phyloP scores from a whole-genome alignment of 768 basidiomycete species.

The Podaxis pistillaris region DNA sequence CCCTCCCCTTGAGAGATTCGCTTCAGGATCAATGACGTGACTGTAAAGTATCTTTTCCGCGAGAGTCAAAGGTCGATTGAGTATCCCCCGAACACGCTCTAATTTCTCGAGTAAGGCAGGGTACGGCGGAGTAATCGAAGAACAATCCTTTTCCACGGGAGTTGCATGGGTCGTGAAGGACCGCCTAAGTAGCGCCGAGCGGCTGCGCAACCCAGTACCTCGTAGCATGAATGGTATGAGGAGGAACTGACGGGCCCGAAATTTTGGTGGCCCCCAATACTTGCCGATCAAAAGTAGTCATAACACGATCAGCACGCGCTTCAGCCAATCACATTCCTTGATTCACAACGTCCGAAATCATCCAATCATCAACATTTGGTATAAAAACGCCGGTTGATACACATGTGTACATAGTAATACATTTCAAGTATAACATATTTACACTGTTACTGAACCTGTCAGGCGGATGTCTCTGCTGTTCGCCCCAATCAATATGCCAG shows the following conservation, averaged over 20 bases:
- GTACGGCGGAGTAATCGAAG: slow-evolving; percentile 86
- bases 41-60: slow-evolving; percentile 98
- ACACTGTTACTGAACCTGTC: slow-evolving; percentile 38
- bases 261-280: background rate
- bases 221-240: slow-evolving; percentile 25
- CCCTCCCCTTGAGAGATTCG: slow-evolving; percentile 60
- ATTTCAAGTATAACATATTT: slow-evolving; percentile 4
- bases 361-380: background rate
- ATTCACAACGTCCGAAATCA: background rate
- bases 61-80: slow-evolving; percentile 84
- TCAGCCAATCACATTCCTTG: slow-evolving; percentile 2
- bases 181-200: slow-evolving; percentile 25
- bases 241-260: background rate
- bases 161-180: slow-evolving; percentile 38
- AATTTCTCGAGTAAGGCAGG: slow-evolving; percentile 66
- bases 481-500: slow-evolving; percentile 46
- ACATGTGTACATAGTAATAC: background rate
- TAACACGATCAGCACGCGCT: background rate
- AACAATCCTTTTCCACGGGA: slow-evolving; percentile 39
- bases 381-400: background rate
- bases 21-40: slow-evolving; percentile 80
- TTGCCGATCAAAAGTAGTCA: background rate
- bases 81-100: slow-evolving; percentile 59
- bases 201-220: slow-evolving; percentile 23
- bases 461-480: slow-evolving; percentile 49